Base-by-base conservation (phyloP, 1,139 yeast species). In the Kodamaea anthophila region DNA sequence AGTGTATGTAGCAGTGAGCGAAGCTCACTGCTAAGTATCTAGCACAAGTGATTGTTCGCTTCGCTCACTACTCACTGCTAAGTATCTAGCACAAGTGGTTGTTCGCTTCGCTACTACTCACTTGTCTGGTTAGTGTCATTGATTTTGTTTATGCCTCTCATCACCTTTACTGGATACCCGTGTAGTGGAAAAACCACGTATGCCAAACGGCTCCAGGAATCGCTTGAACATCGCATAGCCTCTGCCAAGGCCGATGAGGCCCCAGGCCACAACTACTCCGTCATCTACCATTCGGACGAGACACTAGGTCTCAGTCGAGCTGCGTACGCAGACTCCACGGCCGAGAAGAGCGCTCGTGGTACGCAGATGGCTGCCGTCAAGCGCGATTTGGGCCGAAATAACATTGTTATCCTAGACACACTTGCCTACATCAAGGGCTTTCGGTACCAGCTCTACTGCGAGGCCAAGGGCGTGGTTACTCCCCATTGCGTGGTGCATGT, bases 391-490 rank as follows among this genome's bases (percentile, higher is more conserved):
- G 65, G 82, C 3, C 68, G 79, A 26, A 65, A 70, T 16, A 79
- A 74, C 18, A 69, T 91, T 26, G 96, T 91, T 2, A 76, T 91
- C 13, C 65, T 91, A 34, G 98, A 91, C 54, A 74, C 93, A 2
- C 62, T 87, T 49, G 80, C 87, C 14, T 93, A 93, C 51, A 93
- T 93, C 48, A 93, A 91, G 50, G 99, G 99, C 0, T 87, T 87
- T 51, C 65, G 98, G 37, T 91, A 93, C 55, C 99, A 91, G 54
- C 64, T 91, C 33, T 87, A 77, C 53, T 87, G 97, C 54, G 98
- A 91, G 51, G 91, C 95, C 22, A 88, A 88, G 48, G 83, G 88
- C 1, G 64, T 77, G 16, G 70, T 76, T 11, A 87, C 97, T 1
- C 81, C 93, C 2, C 83, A 85, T 41, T 83, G 94, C 49, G 83